Conservation (phyloP, 1,284 basidiomycete species). For the Cutaneotrichosporon spelunceum region DNA sequence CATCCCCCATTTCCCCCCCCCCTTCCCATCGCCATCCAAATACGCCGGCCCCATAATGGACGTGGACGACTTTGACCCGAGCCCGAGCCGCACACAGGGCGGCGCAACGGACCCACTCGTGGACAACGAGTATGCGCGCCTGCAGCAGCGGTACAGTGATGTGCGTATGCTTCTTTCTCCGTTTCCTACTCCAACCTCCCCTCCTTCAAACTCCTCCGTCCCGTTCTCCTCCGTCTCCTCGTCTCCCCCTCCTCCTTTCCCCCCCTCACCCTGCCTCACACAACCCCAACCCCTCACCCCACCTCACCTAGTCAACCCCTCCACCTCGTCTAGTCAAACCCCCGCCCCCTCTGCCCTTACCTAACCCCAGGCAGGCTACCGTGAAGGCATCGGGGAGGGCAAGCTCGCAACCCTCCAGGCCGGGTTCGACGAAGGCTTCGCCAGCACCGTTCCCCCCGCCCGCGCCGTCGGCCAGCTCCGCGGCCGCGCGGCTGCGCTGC, state of each 20-base stretch:
- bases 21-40: no score
- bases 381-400: constrained; percentile 58
- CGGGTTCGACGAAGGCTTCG: constrained; percentile 57
- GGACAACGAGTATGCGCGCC: constrained; percentile 42
- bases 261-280: no score
- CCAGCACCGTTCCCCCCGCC: constrained; percentile 51
- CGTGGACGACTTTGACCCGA: constrained; percentile 45
- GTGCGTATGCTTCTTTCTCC: constrained; percentile 30
- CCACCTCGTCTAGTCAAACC: no score
- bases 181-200: no score
- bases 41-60: background rate
- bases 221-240: no score
- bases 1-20: background rate
- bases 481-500: constrained; percentile 51
- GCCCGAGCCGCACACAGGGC: constrained; percentile 28
- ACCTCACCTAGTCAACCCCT: no score
- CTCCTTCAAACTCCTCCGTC: no score
- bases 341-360: background rate
- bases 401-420: constrained; percentile 55
- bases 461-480: constrained; percentile 52
- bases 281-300: no score
- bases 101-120: constrained; percentile 41
- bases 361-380: constrained; percentile 54
- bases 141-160: constrained; percentile 47
- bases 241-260: no score